Percentiles rank a stretch among this genome's conserved stretches.
Evolutionary conservation across 2,329 filamentous ascomycete genomes (phyloP).

Genomic region (Talaromyces sp.): DNA sequence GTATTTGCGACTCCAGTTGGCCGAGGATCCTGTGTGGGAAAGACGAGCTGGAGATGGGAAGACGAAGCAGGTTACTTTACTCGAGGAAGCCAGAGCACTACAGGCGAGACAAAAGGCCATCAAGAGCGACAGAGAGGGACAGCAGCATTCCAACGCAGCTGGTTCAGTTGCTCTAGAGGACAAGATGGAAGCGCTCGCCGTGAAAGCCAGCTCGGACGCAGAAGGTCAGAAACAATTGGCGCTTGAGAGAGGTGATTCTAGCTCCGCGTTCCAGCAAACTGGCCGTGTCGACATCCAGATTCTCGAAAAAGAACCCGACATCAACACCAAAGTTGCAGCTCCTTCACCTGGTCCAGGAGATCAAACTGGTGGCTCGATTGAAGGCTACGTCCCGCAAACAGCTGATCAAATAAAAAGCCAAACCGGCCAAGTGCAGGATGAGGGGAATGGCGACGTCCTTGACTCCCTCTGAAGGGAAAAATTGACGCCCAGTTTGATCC

Average conservation of each 20-base stretch:
- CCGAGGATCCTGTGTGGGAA: constrained; percentile 80
- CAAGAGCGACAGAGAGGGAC: constrained; percentile 10
- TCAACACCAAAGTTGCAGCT: constrained; percentile 16
- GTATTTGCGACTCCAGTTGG: constrained; percentile 84
- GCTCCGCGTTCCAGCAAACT: constrained; percentile 17
- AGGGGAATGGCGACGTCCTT: constrained; percentile 48
- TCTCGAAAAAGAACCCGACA: constrained; percentile 22
- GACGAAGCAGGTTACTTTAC: constrained; percentile 54
- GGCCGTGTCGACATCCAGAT: constrained; percentile 30
- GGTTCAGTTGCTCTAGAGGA: constrained; percentile 7
- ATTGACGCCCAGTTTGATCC: background rate
- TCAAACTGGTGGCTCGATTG: constrained; percentile 34
- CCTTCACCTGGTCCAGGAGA: constrained; percentile 30
- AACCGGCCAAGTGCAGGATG: constrained; percentile 27
- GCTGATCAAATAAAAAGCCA: background rate
- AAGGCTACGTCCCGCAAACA: constrained; percentile 34
- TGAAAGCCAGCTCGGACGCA: constrained; percentile 18
- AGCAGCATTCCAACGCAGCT: constrained; percentile 16
- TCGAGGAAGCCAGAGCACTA: constrained; percentile 54
- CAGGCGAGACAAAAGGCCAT: constrained; percentile 16
- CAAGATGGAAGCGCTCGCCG: constrained; percentile 21
- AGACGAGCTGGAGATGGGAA: constrained; percentile 50
- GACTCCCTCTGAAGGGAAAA: background rate
- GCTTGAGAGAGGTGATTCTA: constrained; percentile 31
- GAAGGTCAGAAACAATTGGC: constrained; percentile 25